Evolutionary conservation across 2,329 filamentous ascomycete species (phyloP).

Genomic region (Xylaria multiplex): DNA sequence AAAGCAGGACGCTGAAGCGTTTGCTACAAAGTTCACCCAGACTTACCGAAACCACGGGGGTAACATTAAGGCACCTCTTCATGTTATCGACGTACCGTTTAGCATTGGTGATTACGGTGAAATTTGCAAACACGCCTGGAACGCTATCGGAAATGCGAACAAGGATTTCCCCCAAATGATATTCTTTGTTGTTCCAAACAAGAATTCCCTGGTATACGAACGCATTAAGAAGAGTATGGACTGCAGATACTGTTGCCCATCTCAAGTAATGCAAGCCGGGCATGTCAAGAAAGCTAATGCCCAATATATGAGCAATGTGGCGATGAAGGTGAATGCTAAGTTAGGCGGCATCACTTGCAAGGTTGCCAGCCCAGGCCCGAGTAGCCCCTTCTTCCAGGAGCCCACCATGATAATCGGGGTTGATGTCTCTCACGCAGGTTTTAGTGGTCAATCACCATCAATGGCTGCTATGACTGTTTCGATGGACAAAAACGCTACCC

Average conservation of each 20-base stretch:
- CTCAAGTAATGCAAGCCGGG: slow-evolving; percentile 79
- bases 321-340: slow-evolving; percentile 98
- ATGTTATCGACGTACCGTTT: slow-evolving; percentile 51
- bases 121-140: slow-evolving; percentile 66
- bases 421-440: slow-evolving; percentile 86
- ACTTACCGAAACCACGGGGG: slow-evolving; percentile 64
- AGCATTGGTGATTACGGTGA: slow-evolving; percentile 58
- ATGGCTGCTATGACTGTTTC: slow-evolving; percentile 90
- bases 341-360: slow-evolving; percentile 81
- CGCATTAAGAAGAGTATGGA: slow-evolving; percentile 91
- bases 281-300: slow-evolving; percentile 76
- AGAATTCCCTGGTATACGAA: slow-evolving; percentile 78
- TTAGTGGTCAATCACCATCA: slow-evolving; percentile 74
- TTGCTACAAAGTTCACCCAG: slow-evolving; percentile 59
- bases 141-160: slow-evolving; percentile 62
- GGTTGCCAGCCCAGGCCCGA: slow-evolving; percentile 50
- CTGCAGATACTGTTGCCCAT: slow-evolving; percentile 82
- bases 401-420: slow-evolving; percentile 88
- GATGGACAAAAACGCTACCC: slow-evolving; percentile 74
- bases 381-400: slow-evolving; percentile 54
- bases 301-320: slow-evolving; percentile 93
- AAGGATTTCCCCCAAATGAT: slow-evolving; percentile 76
- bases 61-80: slow-evolving; percentile 50
- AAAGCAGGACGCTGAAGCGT: slow-evolving; percentile 66
- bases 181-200: slow-evolving; percentile 79